phyloP scores from a whole-genome alignment of 2,329 filamentous ascomycete genomes.

The Colletotrichum costaricense region DNA sequence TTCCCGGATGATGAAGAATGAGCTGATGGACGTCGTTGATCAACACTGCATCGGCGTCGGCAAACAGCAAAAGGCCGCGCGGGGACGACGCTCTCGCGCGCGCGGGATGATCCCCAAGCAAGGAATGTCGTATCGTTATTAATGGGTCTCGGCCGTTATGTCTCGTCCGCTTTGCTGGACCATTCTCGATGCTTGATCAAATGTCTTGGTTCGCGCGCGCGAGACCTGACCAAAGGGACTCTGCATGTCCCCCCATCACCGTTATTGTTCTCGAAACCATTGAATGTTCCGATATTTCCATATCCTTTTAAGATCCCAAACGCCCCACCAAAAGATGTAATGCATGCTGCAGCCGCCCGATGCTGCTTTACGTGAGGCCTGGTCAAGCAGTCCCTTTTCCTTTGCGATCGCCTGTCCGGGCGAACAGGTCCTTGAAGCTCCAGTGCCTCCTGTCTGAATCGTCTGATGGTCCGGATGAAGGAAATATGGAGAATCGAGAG shows the following conservation, averaged over 20 bases:
- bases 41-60: not conserved
- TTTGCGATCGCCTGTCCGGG: slow-evolving; percentile 16
- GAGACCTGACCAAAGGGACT: not conserved
- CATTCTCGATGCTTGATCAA: no score
- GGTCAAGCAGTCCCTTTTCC: slow-evolving; percentile 11
- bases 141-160: not conserved
- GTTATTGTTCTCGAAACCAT: not conserved
- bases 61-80: not conserved
- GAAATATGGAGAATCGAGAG: slow-evolving; percentile 11
- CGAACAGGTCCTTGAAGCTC: slow-evolving; percentile 31
- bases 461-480: slow-evolving; percentile 1
- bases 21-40: not conserved
- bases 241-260: not conserved
- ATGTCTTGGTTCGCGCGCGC: not conserved
- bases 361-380: not conserved
- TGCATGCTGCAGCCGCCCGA: not conserved
- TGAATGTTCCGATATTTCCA: not conserved
- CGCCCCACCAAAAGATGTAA: not conserved
- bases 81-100: not conserved
- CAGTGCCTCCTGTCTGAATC: slow-evolving; percentile 14
- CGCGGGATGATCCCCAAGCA: not conserved
- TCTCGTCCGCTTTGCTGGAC: not conserved
- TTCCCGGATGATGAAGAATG: not conserved
- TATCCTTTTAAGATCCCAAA: not conserved
- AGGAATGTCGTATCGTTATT: not conserved